These are phyloP conservation scores for Lentinus tigrinus DNA, from an alignment of 768 basidiomycete species.

Conservation along the genomic window DNA sequence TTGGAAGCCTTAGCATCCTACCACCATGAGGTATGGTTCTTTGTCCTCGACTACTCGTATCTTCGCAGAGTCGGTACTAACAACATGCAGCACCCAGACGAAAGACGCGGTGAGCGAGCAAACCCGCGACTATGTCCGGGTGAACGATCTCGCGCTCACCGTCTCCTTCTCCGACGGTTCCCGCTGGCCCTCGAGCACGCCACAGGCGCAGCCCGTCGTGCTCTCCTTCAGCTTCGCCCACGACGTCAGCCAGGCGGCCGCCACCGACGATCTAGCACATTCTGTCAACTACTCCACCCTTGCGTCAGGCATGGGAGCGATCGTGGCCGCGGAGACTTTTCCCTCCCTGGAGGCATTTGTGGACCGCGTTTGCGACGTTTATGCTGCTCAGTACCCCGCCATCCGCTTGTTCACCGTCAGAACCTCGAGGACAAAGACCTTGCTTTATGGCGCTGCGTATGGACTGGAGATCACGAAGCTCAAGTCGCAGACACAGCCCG, in stretches of 20 bases:
- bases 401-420: constrained; percentile 41
- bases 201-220: constrained; percentile 49
- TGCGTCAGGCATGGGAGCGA: constrained; percentile 24
- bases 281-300: constrained; percentile 68
- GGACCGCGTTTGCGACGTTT: constrained; percentile 37
- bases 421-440: constrained; percentile 47
- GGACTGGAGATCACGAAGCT: constrained; percentile 37
- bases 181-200: constrained; percentile 41
- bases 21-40: neutral
- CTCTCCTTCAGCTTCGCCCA: constrained; percentile 51
- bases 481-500: constrained; percentile 12
- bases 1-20: neutral
- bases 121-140: constrained; percentile 37
- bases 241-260: constrained; percentile 49
- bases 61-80: neutral
- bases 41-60: neutral
- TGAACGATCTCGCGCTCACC: constrained; percentile 48
- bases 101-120: neutral
- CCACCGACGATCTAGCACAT: constrained; percentile 49
- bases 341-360: constrained; percentile 47
- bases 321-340: constrained; percentile 33
- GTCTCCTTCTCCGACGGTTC: constrained; percentile 42
- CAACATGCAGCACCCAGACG: neutral
- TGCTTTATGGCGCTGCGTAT: constrained; percentile 49
- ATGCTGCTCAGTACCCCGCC: constrained; percentile 35